A percentile compares a stretch with the other conserved stretches of the same genome.
phyloP scores from a whole-genome alignment of 495 filamentous ascomycete species.

The Alectoria sarmentosa region DNA sequence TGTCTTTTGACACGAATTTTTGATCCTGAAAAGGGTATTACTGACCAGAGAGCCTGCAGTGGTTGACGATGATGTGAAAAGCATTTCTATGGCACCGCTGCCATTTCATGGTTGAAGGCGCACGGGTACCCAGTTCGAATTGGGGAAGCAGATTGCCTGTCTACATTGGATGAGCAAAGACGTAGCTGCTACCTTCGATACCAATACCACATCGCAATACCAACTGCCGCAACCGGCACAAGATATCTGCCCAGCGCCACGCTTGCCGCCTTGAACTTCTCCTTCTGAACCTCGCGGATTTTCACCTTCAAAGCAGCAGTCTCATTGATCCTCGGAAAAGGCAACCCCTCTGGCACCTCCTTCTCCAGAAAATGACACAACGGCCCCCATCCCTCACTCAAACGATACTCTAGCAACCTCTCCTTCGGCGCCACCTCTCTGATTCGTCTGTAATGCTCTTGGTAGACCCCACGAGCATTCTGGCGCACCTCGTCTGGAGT shows the following conservation, averaged over 20 bases:
- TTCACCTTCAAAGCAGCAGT: not conserved
- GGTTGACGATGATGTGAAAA: constrained; percentile 31
- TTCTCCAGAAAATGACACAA: constrained; percentile 37
- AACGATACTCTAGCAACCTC: constrained; percentile 34
- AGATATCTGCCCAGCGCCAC: not conserved
- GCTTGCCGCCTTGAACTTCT: not conserved
- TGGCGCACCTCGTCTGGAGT: not conserved
- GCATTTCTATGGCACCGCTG: constrained; percentile 28
- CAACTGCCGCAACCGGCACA: not conserved
- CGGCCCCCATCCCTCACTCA: constrained; percentile 42
- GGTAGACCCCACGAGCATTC: constrained; percentile 1
- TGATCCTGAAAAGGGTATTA: too few species aligned
- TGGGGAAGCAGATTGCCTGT: constrained; percentile 30
- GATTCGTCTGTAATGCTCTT: constrained; percentile 20
- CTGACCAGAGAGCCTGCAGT: too few species aligned
- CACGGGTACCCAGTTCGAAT: constrained; percentile 24
- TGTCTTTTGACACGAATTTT: too few species aligned
- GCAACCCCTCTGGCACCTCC: constrained; percentile 34
- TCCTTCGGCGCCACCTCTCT: constrained; percentile 30
- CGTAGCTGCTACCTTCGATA: not conserved
- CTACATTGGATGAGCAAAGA: constrained; percentile 27
- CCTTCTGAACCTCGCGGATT: not conserved
- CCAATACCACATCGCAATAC: constrained; percentile 5
- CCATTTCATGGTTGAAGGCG: constrained; percentile 27
- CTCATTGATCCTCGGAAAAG: constrained; percentile 15